phyloP scores from a whole-genome alignment of 2,329 filamentous ascomycete genomes.

The Septoria linicola region DNA sequence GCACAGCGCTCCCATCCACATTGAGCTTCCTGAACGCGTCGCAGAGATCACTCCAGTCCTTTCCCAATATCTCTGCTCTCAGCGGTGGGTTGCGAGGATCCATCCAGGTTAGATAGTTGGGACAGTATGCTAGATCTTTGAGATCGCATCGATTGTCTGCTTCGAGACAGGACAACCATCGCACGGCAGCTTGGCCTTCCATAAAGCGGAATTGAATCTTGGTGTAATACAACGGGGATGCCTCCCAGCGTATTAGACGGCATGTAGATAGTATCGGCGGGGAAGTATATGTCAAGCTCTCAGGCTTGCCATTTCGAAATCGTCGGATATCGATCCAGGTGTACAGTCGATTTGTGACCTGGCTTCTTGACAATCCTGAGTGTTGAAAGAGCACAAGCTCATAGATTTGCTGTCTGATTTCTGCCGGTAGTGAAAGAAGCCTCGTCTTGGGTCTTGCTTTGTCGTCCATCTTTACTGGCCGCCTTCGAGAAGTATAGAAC shows the following conservation, averaged over 20 bases:
- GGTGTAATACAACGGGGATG: constrained; percentile 1
- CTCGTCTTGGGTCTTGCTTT: not conserved
- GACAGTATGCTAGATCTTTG: constrained; percentile 4
- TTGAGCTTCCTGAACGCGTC: not conserved
- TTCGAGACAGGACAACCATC: not conserved
- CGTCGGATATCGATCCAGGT: constrained; percentile 11
- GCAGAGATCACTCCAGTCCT: constrained; percentile 5
- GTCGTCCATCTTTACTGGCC: too few species aligned
- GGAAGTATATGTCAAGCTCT: not conserved
- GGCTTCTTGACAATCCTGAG: too few species aligned
- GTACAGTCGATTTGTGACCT: not conserved
- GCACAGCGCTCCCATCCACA: not conserved
- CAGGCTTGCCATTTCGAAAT: not conserved
- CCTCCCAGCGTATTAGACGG: constrained; percentile 1
- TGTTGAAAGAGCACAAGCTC: not conserved
- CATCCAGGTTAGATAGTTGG: constrained; percentile 6
- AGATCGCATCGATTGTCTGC: not conserved
- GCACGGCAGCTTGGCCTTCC: not conserved
- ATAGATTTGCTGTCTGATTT: not conserved
- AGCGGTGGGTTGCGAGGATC: not conserved
- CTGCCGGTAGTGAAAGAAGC: not conserved
- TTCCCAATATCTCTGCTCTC: not conserved
- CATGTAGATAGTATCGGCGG: not conserved
- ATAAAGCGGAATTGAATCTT: constrained; percentile 6
- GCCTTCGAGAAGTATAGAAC: too few species aligned